These are phyloP conservation scores for Amphichorda felina DNA, from an alignment of 2,329 filamentous ascomycete genomes.

Conservation along the genomic window DNA sequence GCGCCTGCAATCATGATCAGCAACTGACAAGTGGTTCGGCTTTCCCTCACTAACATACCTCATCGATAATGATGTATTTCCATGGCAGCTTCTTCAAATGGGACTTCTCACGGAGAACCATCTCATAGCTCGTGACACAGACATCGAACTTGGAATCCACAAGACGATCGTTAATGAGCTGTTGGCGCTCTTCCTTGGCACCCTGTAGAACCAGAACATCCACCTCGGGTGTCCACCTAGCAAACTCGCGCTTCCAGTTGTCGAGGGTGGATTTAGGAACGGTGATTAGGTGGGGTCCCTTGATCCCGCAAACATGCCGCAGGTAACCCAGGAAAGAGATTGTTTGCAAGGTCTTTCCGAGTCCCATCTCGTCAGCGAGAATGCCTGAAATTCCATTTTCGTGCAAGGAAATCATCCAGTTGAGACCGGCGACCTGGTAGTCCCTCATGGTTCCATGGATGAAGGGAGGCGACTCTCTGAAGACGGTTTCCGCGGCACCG, in stretches of 20 bases:
- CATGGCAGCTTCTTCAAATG: constrained; percentile 96
- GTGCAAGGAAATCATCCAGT: constrained; percentile 95
- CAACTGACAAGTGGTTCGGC: neutral
- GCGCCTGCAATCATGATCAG: constrained; percentile 33
- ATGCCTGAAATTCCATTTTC: constrained; percentile 99
- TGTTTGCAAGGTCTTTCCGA: constrained; percentile 95
- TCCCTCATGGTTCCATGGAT: constrained; percentile 86
- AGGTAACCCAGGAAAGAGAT: constrained; percentile 95
- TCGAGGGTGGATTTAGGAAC: constrained; percentile 97
- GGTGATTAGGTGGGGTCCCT: constrained; percentile 78
- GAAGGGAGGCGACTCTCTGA: constrained; percentile 87
- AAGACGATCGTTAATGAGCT: constrained; percentile 82
- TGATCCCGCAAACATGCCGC: constrained; percentile 79
- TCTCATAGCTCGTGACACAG: constrained; percentile 97
- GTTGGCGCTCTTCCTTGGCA: constrained; percentile 82
- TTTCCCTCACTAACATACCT: constrained; percentile 26
- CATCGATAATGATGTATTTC: constrained; percentile 99
- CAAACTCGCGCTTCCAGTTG: constrained; percentile 96
- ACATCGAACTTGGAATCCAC: constrained; percentile 94
- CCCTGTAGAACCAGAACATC: constrained; percentile 90
- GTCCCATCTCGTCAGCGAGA: constrained; percentile 94
- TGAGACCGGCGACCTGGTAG: constrained; percentile 89
- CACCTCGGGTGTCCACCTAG: constrained; percentile 88
- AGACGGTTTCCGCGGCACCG: constrained; percentile 76
- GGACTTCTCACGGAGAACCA: constrained; percentile 91